A percentile compares a stretch with the other conserved stretches of the same genome.
These are phyloP conservation scores for Fusarium chuoi DNA, from an alignment of 2,329 filamentous ascomycete genomes.

Conservation along the genomic window DNA sequence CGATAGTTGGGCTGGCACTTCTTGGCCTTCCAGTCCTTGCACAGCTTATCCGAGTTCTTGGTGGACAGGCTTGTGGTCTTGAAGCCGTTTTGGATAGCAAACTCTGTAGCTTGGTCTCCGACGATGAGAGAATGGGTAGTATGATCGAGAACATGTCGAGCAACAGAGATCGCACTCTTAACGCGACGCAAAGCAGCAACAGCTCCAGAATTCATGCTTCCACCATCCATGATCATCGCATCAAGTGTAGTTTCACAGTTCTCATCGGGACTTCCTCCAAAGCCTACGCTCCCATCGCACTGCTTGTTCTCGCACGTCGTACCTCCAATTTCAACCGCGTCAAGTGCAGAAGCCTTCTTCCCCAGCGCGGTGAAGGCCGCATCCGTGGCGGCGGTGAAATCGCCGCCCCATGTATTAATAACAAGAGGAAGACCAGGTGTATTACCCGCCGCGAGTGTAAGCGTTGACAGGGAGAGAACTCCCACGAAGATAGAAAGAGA, in stretches of 20 bases:
- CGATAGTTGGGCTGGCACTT: constrained; percentile 65
- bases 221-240: constrained; percentile 68
- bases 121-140: constrained; percentile 63
- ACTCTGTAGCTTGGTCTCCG: constrained; percentile 64
- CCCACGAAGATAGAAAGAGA: not conserved
- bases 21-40: constrained; percentile 54
- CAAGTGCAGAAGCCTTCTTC: constrained; percentile 53
- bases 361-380: constrained; percentile 57
- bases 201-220: constrained; percentile 63
- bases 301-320: constrained; percentile 61
- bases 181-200: constrained; percentile 63
- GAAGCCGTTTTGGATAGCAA: constrained; percentile 64
- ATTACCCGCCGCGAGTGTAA: constrained; percentile 29
- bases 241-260: constrained; percentile 67
- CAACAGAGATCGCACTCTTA: constrained; percentile 60
- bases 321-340: constrained; percentile 64
- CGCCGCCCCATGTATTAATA: constrained; percentile 66
- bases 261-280: constrained; percentile 65
- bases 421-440: constrained; percentile 59
- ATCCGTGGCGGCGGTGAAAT: constrained; percentile 63
- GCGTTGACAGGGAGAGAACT: constrained; percentile 22
- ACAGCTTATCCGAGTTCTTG: constrained; percentile 51
- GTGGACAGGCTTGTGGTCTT: constrained; percentile 56
- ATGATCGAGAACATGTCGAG: constrained; percentile 61
- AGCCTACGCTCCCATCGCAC: constrained; percentile 66